phyloP scores from a whole-genome alignment of 805 yeast genomes.

The Metschnikowia bowlesiae region DNA sequence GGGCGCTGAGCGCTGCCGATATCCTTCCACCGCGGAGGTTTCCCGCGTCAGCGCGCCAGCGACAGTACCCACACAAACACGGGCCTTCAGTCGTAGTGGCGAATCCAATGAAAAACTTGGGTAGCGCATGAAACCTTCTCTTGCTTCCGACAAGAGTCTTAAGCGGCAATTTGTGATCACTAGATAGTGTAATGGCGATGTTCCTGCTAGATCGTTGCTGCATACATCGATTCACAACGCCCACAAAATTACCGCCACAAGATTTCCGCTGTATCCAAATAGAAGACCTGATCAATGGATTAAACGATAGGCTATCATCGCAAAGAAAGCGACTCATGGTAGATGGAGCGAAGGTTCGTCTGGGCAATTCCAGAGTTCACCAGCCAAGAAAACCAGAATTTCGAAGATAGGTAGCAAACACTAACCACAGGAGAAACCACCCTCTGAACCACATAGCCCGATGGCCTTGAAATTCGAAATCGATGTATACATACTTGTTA shows the following conservation, averaged over 20 bases:
- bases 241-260: neutral
- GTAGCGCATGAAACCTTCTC: neutral
- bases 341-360: neutral
- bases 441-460: neutral
- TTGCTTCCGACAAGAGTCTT: neutral
- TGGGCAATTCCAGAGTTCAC: neutral
- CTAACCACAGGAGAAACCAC: neutral
- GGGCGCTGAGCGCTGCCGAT: neutral
- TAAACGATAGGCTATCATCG: neutral
- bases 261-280: neutral
- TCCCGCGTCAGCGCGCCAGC: conserved; percentile 3
- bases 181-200: neutral
- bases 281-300: neutral
- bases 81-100: neutral
- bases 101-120: neutral
- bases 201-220: neutral
- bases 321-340: neutral
- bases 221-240: neutral
- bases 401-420: neutral
- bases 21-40: neutral
- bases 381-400: neutral
- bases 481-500: conserved; percentile 4
- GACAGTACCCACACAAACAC: neutral
- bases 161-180: too few relatives aligned
- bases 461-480: neutral